These are phyloP conservation scores for Mallotus repandus DNA, from an alignment of 441 rosid species.

Conservation along the genomic window DNA sequence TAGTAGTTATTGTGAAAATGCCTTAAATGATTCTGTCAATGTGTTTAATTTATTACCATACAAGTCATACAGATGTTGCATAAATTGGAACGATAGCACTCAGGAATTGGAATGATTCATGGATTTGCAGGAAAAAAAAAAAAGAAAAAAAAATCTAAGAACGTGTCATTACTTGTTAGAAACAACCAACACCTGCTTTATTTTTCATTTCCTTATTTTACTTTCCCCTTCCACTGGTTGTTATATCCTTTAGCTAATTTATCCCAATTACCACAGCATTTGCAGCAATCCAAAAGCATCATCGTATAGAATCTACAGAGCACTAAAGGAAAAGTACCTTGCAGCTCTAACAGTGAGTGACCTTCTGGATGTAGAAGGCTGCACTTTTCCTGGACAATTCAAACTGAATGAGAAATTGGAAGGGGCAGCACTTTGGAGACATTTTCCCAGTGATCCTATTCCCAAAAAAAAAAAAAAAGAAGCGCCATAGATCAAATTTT, in stretches of 20 bases:
- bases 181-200: background rate
- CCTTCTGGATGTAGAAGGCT: constrained; percentile 40
- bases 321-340: constrained; percentile 38
- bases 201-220: background rate
- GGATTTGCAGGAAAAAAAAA: background rate
- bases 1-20: background rate
- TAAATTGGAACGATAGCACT: background rate
- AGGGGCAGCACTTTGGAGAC: constrained; percentile 28
- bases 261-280: background rate
- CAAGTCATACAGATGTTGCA: background rate
- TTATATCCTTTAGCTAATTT: background rate
- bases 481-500: background rate
- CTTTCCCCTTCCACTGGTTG: background rate
- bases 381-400: constrained; percentile 39
- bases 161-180: too few species aligned
- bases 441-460: constrained; percentile 35
- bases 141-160: background rate
- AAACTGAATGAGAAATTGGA: constrained; percentile 42
- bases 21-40: background rate
- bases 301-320: background rate
- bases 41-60: background rate
- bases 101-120: background rate
- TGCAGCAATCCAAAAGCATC: background rate
- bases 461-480: constrained; percentile 11
- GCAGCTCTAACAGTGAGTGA: constrained; percentile 56